These are phyloP conservation scores for Lagenidium sp. DNA, from an alignment of 352 stramenopile genomes.

Conservation along the genomic window DNA sequence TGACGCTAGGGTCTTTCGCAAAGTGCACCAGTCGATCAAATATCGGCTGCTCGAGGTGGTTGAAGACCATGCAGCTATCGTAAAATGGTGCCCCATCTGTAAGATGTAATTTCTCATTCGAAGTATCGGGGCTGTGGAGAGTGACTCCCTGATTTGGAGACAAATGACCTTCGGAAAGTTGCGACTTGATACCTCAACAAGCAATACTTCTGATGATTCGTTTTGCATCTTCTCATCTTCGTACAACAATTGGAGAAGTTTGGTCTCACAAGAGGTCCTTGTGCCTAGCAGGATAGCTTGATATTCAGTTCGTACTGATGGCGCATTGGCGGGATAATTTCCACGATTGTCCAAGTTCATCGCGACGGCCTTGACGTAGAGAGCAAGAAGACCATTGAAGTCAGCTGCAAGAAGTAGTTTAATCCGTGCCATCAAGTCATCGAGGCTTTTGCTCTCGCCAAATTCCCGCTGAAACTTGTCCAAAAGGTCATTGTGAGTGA, in stretches of 20 bases:
- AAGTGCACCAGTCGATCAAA: constrained; percentile 60
- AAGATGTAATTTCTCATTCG: constrained; percentile 44
- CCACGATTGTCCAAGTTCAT: constrained; percentile 20
- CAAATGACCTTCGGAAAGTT: constrained; percentile 50
- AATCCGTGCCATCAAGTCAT: constrained; percentile 34
- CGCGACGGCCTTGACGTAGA: constrained; percentile 37
- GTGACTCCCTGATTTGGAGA: no score
- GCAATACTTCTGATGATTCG: constrained; percentile 31
- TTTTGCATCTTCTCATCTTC: constrained; percentile 41
- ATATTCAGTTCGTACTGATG: constrained; percentile 30
- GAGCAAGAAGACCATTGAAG: constrained; percentile 27
- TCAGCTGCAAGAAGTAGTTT: constrained; percentile 24
- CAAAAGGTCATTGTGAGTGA: constrained; percentile 22
- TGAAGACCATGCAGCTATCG: constrained; percentile 39
- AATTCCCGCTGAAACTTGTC: constrained; percentile 39
- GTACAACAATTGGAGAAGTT: constrained; percentile 60
- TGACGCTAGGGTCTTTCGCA: constrained; percentile 46
- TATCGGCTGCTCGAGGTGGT: constrained; percentile 61
- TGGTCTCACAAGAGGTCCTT: constrained; percentile 42
- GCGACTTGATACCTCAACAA: constrained; percentile 40
- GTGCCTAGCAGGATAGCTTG: constrained; percentile 36
- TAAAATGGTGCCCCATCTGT: constrained; percentile 57
- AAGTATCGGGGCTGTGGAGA: no score
- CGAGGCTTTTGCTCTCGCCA: constrained; percentile 13
- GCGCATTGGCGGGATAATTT: constrained; percentile 12